These are phyloP conservation scores for Agaricus bisporus DNA, from an alignment of 768 basidiomycete genomes.

Conservation along the genomic window DNA sequence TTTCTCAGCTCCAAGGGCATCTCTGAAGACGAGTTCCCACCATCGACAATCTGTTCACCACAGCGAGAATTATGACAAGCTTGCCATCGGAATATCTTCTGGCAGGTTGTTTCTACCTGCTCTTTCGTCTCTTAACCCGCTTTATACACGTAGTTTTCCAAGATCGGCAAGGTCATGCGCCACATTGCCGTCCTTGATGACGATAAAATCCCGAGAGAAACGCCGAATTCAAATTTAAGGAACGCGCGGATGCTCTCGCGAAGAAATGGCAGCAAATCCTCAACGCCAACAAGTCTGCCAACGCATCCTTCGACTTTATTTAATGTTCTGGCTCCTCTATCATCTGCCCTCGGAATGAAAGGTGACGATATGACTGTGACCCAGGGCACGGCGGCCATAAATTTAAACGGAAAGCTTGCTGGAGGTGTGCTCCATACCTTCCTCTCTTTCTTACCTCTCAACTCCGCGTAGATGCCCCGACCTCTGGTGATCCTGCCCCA, in stretches of 20 bases:
- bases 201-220: constrained; percentile 63
- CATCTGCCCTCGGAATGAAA: constrained; percentile 3
- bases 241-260: constrained; percentile 63
- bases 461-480: too few species aligned
- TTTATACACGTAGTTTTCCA: constrained; percentile 52
- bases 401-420: constrained; percentile 28
- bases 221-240: constrained; percentile 57
- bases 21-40: constrained; percentile 65
- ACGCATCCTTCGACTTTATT: not conserved
- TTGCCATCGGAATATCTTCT: constrained; percentile 72
- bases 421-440: not conserved
- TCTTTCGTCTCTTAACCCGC: not conserved
- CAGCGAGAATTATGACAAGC: constrained; percentile 67
- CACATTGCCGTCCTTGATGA: constrained; percentile 60
- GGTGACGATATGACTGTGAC: constrained; percentile 19
- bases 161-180: constrained; percentile 85
- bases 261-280: constrained; percentile 62
- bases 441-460: not conserved
- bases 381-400: constrained; percentile 23
- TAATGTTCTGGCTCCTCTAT: constrained; percentile 1
- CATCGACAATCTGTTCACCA: constrained; percentile 65
- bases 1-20: constrained; percentile 62
- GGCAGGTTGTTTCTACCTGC: constrained; percentile 19
- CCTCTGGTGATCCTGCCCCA: not conserved
- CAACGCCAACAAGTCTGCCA: constrained; percentile 28